Conservation (phyloP, 306 rosid genomes). For the Urtica urens region DNA sequence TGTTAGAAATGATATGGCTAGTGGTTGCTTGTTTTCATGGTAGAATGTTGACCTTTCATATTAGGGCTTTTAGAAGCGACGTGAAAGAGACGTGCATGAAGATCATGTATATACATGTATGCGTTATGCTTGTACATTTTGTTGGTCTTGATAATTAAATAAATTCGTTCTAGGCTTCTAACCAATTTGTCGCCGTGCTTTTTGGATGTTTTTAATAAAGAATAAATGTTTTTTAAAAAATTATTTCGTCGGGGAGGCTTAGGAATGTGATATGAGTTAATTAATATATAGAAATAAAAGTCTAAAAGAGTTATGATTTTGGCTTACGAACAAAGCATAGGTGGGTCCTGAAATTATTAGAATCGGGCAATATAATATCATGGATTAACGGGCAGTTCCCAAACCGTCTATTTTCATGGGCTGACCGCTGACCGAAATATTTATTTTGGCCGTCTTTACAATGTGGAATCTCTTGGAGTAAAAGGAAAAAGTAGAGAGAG, state of each 20-base stretch:
- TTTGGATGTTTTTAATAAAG: conserved; percentile 31
- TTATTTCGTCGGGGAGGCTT: background rate
- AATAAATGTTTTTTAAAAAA: background rate
- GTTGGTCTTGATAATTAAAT: conserved; percentile 1
- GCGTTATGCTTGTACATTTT: conserved; percentile 6
- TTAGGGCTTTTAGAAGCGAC: conserved; percentile 39
- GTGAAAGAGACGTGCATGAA: conserved; percentile 82
- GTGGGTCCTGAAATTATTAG: conserved; percentile 64
- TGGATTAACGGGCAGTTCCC: conserved; percentile 41
- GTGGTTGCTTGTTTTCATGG: conserved; percentile 31
- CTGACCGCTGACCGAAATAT: conserved; percentile 48
- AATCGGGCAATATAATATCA: conserved; percentile 42
- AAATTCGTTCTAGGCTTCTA: background rate
- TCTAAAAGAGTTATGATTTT: conserved; percentile 57
- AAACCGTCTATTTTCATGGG: conserved; percentile 5
- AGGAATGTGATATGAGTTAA: conserved; percentile 3
- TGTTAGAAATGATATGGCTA: conserved; percentile 18
- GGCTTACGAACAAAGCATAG: conserved; percentile 74
- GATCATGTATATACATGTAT: too few relatives aligned
- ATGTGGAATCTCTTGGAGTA: conserved; percentile 26
- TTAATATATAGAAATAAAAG: conserved; percentile 27
- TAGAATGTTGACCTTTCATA: conserved; percentile 28
- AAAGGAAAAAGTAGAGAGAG: conserved; percentile 17
- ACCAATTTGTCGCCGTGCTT: conserved; percentile 65
- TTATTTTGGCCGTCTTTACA: background rate